A percentile compares a stretch with the other conserved stretches of the same genome.
Evolutionary conservation across 129 eudicot genomes (phyloP).

Genomic region (Glebionis coronaria): DNA sequence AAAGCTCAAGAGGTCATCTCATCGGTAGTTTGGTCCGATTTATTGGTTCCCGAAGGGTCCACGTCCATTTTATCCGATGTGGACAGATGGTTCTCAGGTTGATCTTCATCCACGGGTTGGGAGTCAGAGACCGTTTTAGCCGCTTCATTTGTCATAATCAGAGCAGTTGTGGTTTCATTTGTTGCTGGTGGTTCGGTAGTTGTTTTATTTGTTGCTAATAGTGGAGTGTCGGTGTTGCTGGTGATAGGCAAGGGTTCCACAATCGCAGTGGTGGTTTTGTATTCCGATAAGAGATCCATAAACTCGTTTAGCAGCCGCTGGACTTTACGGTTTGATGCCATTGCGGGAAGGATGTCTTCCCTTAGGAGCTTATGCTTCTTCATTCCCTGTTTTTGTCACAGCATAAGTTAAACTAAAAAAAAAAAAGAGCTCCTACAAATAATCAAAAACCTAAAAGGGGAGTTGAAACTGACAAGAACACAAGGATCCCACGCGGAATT

Average conservation of each 20-base stretch:
- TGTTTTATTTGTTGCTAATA: slow-evolving; percentile 25
- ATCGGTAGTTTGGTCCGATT: slow-evolving; percentile 14
- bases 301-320: slow-evolving; percentile 90
- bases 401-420: not conserved
- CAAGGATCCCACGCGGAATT: slow-evolving; percentile 90
- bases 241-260: slow-evolving; percentile 21
- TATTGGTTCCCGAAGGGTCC: slow-evolving; percentile 35
- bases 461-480: slow-evolving; percentile 57
- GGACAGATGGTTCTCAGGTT: slow-evolving; percentile 19
- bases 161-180: slow-evolving; percentile 16
- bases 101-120: slow-evolving; percentile 33
- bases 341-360: slow-evolving; percentile 97
- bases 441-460: not conserved
- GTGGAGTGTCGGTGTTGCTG: slow-evolving; percentile 7
- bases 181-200: slow-evolving; percentile 13
- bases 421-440: not conserved
- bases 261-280: slow-evolving; percentile 33
- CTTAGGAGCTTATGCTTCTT: slow-evolving; percentile 81
- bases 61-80: slow-evolving; percentile 43
- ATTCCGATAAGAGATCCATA: slow-evolving; percentile 88
- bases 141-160: slow-evolving; percentile 21
- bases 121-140: slow-evolving; percentile 27
- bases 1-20: slow-evolving; percentile 32
- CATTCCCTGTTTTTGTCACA: slow-evolving; percentile 61
- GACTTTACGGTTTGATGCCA: slow-evolving; percentile 95